Evolutionary conservation across 768 basidiomycete genomes (phyloP).

Genomic region (Mycena sanguinolenta): DNA sequence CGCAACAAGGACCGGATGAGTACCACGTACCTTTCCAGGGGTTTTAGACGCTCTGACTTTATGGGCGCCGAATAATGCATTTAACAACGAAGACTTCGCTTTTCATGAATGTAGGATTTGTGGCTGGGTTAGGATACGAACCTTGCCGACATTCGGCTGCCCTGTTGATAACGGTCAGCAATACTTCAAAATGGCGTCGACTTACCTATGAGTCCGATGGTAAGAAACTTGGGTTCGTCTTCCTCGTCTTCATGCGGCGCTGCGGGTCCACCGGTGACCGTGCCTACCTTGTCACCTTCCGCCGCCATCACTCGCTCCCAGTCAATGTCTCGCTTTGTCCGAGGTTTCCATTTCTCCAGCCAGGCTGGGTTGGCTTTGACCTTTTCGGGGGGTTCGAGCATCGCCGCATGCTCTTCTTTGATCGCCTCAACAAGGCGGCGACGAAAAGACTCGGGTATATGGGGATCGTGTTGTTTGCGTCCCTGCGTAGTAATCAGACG

Average conservation of each 20-base stretch:
- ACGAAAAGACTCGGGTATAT: slow-evolving; percentile 76
- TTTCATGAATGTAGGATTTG: not conserved
- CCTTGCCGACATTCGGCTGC: slow-evolving; percentile 93
- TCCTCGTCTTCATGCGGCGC: slow-evolving; percentile 50
- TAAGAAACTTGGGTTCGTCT: slow-evolving; percentile 71
- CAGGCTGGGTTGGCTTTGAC: slow-evolving; percentile 63
- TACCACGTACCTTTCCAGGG: slow-evolving; percentile 78
- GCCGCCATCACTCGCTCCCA: slow-evolving; percentile 76
- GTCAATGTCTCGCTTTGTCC: slow-evolving; percentile 74
- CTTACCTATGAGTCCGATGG: slow-evolving; percentile 85
- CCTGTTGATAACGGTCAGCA: slow-evolving; percentile 56
- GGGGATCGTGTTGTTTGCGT: slow-evolving; percentile 67
- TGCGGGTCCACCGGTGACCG: slow-evolving; percentile 57
- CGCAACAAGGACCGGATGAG: not conserved
- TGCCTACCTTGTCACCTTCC: slow-evolving; percentile 59
- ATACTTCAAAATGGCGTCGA: not conserved
- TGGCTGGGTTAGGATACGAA: not conserved
- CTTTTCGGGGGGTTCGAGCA: slow-evolving; percentile 76
- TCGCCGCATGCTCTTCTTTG: slow-evolving; percentile 71
- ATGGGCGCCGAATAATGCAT: slow-evolving; percentile 86
- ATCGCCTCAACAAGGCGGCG: slow-evolving; percentile 75
- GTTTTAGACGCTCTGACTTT: slow-evolving; percentile 88
- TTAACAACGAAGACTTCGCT: slow-evolving; percentile 83
- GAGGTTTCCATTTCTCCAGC: slow-evolving; percentile 73
- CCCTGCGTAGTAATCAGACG: slow-evolving; percentile 44